Evolutionary conservation across 352 stramenopile species (phyloP), one percentile per base, ranked within the genome.

Genomic region (Hyaloperonospora arabidopsidis): DNA sequence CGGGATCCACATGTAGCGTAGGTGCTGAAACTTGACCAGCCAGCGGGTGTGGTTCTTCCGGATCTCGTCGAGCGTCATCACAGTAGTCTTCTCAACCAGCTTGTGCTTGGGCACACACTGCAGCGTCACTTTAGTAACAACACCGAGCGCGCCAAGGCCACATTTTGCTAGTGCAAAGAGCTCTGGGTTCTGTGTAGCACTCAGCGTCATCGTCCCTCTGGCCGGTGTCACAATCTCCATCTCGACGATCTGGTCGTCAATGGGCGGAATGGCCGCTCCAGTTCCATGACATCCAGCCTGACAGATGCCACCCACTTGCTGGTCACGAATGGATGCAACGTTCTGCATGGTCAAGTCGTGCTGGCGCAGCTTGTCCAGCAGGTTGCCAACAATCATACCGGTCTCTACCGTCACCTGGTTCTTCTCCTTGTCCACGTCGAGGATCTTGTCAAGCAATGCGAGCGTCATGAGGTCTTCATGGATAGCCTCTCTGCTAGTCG

Each of bases 1-100:
- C 11, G 97, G 97, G 57, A 99, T 97, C 96, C 96, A 99, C 96
- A 99, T 99, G 79, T 98, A 99, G 32, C 96, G 75, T 36, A 96
- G 45, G 63, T 97, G 89, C 57, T 92, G 76, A 59, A 85, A 89
- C 52, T 89, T 61, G 17, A 74, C 47, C 0, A 97, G 70, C 63
- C 82, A 89, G 25, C 71, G 58, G 32, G 63, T 67, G 65, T 97
- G 87, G 52, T 91, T 72, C 45, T 74, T 65, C 17, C 78, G 79
- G 21, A 97, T 86, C 64, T 98, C 79, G 32, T 84, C 61, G 17
- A 93, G 63, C 5, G 83, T 97, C 58, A 94, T 72, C 29, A 98
- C 86, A 41, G 84, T 87, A 1, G 94, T 98, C 57, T 95, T 88
- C 71, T 99, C 95, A 18, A 92, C 72, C 21, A 99, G 71, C 39